A percentile compares a stretch with the other conserved stretches of the same genome.
Conservation (phyloP, 202 grass and related monocot species). For the Cymbopogon flexuosus region DNA sequence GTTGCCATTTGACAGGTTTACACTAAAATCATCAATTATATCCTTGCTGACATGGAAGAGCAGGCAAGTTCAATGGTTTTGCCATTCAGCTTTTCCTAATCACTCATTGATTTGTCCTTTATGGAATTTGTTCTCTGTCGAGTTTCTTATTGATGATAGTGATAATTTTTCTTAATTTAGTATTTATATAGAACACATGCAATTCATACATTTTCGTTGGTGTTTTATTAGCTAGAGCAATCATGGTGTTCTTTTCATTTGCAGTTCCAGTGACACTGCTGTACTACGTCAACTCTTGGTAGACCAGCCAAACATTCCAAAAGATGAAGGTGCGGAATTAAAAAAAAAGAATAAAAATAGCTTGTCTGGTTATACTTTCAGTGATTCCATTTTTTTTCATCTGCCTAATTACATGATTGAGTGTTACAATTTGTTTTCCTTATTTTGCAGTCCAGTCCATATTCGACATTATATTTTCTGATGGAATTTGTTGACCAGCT, state of each 20-base stretch:
- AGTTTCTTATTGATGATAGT: neutral
- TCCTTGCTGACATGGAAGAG: conserved; percentile 60
- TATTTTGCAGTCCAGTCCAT: conserved; percentile 61
- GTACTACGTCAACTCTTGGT: conserved; percentile 57
- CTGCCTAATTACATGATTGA: neutral
- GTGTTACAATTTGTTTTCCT: neutral
- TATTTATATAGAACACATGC: neutral
- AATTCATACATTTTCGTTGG: too few species aligned
- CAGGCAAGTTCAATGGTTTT: conserved; percentile 35
- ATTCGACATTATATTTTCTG: conserved; percentile 66
- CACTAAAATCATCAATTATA: conserved; percentile 52
- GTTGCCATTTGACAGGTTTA: conserved; percentile 47
- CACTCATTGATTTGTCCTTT: neutral
- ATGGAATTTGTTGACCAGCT: conserved; percentile 58
- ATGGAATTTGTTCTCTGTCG: neutral
- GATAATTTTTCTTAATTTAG: too few species aligned
- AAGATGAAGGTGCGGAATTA: conserved; percentile 61
- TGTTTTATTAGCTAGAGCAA: neutral
- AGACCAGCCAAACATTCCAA: conserved; percentile 85
- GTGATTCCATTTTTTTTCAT: neutral
- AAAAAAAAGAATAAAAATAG: neutral
- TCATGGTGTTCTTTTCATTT: conserved; percentile 20
- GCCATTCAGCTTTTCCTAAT: neutral
- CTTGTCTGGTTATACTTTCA: conserved; percentile 6
- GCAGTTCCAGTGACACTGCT: conserved; percentile 63